These are phyloP conservation scores for Calonectria pseudoreteaudii DNA, from an alignment of 2,329 filamentous ascomycete species.

Conservation along the genomic window DNA sequence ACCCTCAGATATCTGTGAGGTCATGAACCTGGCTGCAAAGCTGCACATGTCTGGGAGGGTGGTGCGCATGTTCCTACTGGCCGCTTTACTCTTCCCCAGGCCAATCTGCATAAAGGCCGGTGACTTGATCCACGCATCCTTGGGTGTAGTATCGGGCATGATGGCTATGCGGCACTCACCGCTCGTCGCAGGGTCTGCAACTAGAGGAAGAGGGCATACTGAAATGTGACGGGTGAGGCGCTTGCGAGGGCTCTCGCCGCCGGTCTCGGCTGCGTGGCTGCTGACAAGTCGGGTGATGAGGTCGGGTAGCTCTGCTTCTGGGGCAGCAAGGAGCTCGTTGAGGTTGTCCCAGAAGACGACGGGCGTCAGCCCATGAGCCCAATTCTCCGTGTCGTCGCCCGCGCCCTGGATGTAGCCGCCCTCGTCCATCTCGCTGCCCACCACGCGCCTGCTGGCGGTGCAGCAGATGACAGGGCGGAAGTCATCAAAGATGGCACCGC, in stretches of 20 bases:
- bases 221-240: conserved; percentile 52
- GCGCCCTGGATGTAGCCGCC: conserved; percentile 90
- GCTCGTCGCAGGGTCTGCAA: conserved; percentile 8
- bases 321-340: conserved; percentile 67
- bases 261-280: conserved; percentile 32
- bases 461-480: conserved; percentile 85
- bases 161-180: conserved; percentile 57
- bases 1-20: not conserved
- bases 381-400: conserved; percentile 94
- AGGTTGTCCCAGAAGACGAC: conserved; percentile 82
- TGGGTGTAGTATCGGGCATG: conserved; percentile 55
- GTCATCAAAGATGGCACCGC: conserved; percentile 59
- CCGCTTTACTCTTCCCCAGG: conserved; percentile 79
- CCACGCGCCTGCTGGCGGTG: conserved; percentile 81
- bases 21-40: conserved; percentile 62
- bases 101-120: conserved; percentile 66
- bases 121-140: conserved; percentile 54
- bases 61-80: conserved; percentile 83
- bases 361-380: conserved; percentile 85
- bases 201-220: conserved; percentile 51
- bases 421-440: conserved; percentile 72
- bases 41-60: conserved; percentile 73
- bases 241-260: conserved; percentile 26
- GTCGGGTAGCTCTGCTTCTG: conserved; percentile 72
- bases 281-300: conserved; percentile 61